These are phyloP conservation scores for Clitopilus hobsonii DNA, from an alignment of 768 basidiomycete species.

Conservation along the genomic window DNA sequence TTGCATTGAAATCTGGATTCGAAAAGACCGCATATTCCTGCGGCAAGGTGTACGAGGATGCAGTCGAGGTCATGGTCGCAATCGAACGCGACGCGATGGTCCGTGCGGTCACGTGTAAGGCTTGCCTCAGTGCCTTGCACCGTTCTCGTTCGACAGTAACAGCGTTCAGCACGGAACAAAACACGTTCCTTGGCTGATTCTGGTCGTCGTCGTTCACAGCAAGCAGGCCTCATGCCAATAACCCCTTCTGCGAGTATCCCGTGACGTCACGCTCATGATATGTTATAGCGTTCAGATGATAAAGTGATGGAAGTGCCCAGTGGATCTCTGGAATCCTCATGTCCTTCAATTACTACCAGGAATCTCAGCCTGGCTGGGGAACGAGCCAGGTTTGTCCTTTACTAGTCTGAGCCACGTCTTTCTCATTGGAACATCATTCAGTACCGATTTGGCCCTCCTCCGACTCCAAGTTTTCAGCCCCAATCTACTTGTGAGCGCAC, in stretches of 20 bases:
- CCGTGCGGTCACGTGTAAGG: neutral
- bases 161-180: neutral
- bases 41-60: neutral
- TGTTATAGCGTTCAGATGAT: no score
- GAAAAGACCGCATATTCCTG: constrained; percentile 74
- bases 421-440: constrained; percentile 12
- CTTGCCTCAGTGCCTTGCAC: no score
- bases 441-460: constrained; percentile 40
- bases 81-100: neutral
- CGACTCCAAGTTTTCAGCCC: constrained; percentile 36
- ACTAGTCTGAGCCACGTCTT: constrained; percentile 1
- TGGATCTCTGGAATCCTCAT: no score
- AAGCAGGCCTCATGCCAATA: neutral
- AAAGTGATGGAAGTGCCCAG: no score
- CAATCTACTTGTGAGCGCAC: constrained; percentile 47
- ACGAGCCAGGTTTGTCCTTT: constrained; percentile 30
- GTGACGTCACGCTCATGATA: constrained; percentile 2
- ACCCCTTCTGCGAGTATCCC: neutral
- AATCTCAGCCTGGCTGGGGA: constrained; percentile 44
- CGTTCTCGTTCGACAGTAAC: neutral
- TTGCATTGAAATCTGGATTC: constrained; percentile 71
- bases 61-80: neutral
- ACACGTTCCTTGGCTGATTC: neutral
- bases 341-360: constrained; percentile 42
- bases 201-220: neutral